Conservation (phyloP, 352 stramenopile genomes). For the Globisporangium carolinianum region DNA sequence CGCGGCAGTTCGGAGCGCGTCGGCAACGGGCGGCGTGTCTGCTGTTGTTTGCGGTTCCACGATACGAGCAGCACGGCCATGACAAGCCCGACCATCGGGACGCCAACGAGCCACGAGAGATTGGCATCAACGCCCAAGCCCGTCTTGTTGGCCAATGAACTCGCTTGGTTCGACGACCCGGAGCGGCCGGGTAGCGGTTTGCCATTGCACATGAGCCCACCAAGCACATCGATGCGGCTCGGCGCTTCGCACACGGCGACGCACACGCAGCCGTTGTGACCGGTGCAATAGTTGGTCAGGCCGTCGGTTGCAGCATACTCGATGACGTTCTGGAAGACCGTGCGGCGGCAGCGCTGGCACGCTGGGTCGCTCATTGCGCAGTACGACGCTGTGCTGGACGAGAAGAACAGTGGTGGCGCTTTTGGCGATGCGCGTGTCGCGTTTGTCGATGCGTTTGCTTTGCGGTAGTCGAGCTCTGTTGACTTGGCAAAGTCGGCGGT, state of each 20-base stretch:
- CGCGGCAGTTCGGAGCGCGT: slow-evolving; percentile 13
- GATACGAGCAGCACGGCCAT: slow-evolving; percentile 33
- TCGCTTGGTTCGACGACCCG: slow-evolving; percentile 16
- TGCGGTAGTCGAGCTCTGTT: slow-evolving; percentile 20
- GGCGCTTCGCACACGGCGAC: slow-evolving; percentile 33
- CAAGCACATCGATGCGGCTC: slow-evolving; percentile 18
- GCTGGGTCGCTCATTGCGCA: slow-evolving; percentile 30
- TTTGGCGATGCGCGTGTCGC: slow-evolving; percentile 10
- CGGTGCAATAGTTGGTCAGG: slow-evolving; percentile 26
- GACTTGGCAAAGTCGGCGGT: slow-evolving; percentile 9
- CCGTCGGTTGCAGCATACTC: slow-evolving; percentile 28
- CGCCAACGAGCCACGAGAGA: slow-evolving; percentile 28
- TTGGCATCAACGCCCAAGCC: slow-evolving; percentile 21
- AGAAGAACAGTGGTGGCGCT: slow-evolving; percentile 18
- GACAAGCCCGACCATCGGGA: slow-evolving; percentile 34
- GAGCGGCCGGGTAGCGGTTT: slow-evolving; percentile 3
- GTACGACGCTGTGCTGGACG: slow-evolving; percentile 22
- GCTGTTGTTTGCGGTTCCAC: slow-evolving; percentile 19
- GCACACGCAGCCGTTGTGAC: slow-evolving; percentile 33
- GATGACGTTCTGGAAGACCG: slow-evolving; percentile 32
- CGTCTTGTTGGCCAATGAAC: slow-evolving; percentile 7
- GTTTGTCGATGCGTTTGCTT: slow-evolving; percentile 11
- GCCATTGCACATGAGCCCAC: slow-evolving; percentile 22
- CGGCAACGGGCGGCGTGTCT: background rate
- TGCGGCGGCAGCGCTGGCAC: slow-evolving; percentile 24